Conservation (phyloP, 2,329 filamentous ascomycete genomes). For the Beauveria asiatica region DNA sequence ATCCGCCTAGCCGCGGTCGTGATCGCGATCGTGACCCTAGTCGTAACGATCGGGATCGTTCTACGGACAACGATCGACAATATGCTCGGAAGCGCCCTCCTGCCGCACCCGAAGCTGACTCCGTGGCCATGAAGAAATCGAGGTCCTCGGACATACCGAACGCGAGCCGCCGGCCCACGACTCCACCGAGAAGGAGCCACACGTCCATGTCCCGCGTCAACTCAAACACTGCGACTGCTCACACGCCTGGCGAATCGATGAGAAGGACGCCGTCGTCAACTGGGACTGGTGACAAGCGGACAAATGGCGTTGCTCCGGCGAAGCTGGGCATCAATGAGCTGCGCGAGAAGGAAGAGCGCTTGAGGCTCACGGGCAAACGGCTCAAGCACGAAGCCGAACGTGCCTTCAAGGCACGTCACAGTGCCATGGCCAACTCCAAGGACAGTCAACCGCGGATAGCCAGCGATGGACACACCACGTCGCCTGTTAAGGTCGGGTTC, state of each 20-base stretch:
- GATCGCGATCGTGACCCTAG: constrained; percentile 18
- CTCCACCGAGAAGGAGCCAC: constrained; percentile 44
- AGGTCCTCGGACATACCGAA: constrained; percentile 32
- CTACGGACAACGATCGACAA: constrained; percentile 1
- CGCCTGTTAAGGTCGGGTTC: constrained; percentile 33
- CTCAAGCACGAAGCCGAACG: constrained; percentile 47
- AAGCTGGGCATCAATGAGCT: constrained; percentile 22
- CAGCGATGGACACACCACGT: constrained; percentile 23
- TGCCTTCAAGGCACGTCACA: constrained; percentile 24
- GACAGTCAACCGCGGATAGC: constrained; percentile 11
- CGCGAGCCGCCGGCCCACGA: constrained; percentile 31
- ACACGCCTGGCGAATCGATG: constrained; percentile 40
- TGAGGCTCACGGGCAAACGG: constrained; percentile 35
- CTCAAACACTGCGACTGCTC: constrained; percentile 43
- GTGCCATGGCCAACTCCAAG: constrained; percentile 15
- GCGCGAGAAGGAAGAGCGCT: constrained; percentile 28
- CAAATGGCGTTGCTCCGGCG: constrained; percentile 22
- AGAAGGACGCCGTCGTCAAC: constrained; percentile 18
- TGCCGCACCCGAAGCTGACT: constrained; percentile 28
- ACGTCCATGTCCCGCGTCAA: constrained; percentile 44
- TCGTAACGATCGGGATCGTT: not conserved
- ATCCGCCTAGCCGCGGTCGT: constrained; percentile 13
- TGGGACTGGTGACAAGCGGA: constrained; percentile 17
- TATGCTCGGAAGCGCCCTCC: constrained; percentile 42
- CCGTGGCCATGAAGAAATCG: constrained; percentile 33